A percentile compares a stretch with the other conserved stretches of the same genome.
Conservation (phyloP, 352 stramenopile genomes). For the Plasmopara halstedii region DNA sequence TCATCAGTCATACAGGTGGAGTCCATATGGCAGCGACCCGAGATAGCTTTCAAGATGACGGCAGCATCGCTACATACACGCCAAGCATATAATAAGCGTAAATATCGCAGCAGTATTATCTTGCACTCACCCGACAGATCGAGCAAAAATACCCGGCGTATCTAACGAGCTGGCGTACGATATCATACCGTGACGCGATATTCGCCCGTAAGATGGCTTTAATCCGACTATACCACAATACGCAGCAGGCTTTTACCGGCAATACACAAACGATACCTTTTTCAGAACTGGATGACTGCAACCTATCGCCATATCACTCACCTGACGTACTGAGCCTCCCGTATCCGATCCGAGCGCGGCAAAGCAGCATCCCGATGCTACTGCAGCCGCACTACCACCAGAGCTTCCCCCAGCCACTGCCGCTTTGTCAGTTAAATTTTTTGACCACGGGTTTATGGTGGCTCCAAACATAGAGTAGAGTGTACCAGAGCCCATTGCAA, state of each 20-base stretch:
- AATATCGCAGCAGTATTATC: background rate
- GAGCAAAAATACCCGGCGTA: slow-evolving; percentile 90
- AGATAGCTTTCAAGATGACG: slow-evolving; percentile 72
- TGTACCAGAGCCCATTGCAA: slow-evolving; percentile 96
- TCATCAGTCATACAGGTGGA: slow-evolving; percentile 64
- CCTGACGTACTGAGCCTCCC: slow-evolving; percentile 93
- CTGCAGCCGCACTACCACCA: slow-evolving; percentile 89
- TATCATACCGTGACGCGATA: slow-evolving; percentile 95
- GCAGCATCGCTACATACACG: slow-evolving; percentile 51
- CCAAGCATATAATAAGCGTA: background rate
- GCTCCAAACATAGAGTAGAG: slow-evolving; percentile 85
- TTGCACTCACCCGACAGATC: slow-evolving; percentile 37
- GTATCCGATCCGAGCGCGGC: slow-evolving; percentile 96
- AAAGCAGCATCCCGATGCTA: slow-evolving; percentile 88
- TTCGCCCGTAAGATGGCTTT: slow-evolving; percentile 96
- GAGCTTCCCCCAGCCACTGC: slow-evolving; percentile 91
- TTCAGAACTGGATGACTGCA: background rate
- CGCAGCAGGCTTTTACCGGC: slow-evolving; percentile 71
- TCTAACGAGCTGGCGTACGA: slow-evolving; percentile 96
- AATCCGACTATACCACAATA: slow-evolving; percentile 95
- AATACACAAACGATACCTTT: background rate
- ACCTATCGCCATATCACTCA: slow-evolving; percentile 3
- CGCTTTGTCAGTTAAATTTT: slow-evolving; percentile 35
- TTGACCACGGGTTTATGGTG: slow-evolving; percentile 87
- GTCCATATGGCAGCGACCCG: slow-evolving; percentile 72